Base-by-base conservation (phyloP, 371 early-diverging fungal genomes). In the Rhizomucor pusillus region DNA sequence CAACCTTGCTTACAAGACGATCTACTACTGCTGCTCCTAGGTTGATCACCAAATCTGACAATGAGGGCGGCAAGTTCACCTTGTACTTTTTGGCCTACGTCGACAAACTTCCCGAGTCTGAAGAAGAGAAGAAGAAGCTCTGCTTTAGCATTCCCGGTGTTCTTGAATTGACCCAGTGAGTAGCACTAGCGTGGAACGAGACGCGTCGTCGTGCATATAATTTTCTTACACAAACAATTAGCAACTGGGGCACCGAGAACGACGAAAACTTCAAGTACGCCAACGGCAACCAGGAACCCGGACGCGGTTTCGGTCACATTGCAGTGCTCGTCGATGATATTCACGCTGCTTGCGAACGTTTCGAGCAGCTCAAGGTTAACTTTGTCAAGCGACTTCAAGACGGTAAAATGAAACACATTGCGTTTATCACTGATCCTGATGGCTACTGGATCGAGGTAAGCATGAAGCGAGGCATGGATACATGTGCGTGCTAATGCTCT, bases 391-490 rank as follows among this genome's bases (percentile, higher is more conserved):
- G 82, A 33, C 82, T 86, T 12, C 68, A 77, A 19, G 91, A 91
- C 41, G 94, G 92, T 29, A 76, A 65, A 20, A 91, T 91, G 92
- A 86, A 86, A 65, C 71, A 85, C 66, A 91, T 94, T 75, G 93
- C 93, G 19, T 94, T 94, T 60, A 81, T 90, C 44, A 67, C 84
- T 49, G 94, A 94, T 58, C 94, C 94, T 44, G 94, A 94, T 71
- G 89, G 86, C 59, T 94, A 94, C 66, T 90, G 91, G 84, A 71
- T 90, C 52, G 91, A 90, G 56, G 67, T 62, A 68, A 56, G 22
- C 19, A 53, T 23, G 24, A 19, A 29, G 16, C 2, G n/a, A 18
- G 33, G 47, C 18, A 6, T 16, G 16, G 44, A 10, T 33, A 19
- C 34, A 18, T 14, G 33, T 7, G 14, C 3, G 13, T 25, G 19